A percentile compares a stretch with the other conserved stretches of the same genome.
Evolutionary conservation across 345 rosid species (phyloP).

Genomic region (Bretschneidera sinensis): DNA sequence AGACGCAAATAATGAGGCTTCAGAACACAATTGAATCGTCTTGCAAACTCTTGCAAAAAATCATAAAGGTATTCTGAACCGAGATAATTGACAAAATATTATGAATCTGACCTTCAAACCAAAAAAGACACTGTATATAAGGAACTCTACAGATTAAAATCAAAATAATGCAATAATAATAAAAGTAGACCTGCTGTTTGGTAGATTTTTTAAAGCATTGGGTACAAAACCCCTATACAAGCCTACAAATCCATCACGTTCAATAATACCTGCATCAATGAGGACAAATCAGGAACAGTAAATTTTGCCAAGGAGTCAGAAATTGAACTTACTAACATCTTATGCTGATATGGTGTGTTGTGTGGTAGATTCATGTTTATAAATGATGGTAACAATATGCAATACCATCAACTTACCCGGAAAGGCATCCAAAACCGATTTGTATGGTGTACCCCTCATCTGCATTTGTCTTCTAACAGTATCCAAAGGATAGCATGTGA

Average conservation of each 20-base stretch:
- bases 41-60: too few species aligned
- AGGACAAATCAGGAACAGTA: constrained; percentile 11
- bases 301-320: background rate
- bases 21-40: too few species aligned
- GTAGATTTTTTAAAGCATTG: constrained; percentile 84
- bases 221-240: constrained; percentile 92
- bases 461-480: constrained; percentile 98
- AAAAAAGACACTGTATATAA: too few species aligned
- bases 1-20: too few species aligned
- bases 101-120: too few species aligned
- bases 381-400: background rate
- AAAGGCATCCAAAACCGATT: constrained; percentile 78
- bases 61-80: too few species aligned
- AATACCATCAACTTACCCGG: constrained; percentile 39
- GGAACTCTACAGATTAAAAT: background rate
- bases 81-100: too few species aligned
- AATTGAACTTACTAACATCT: too few species aligned
- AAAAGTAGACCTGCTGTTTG: constrained; percentile 73
- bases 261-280: constrained; percentile 53
- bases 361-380: too few species aligned
- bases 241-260: constrained; percentile 68
- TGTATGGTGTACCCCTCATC: constrained; percentile 87
- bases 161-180: background rate
- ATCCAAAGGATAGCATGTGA: constrained; percentile 94
- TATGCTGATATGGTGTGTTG: too few species aligned